A percentile compares a stretch with the other conserved stretches of the same genome.
These are phyloP conservation scores for Entrophospora sp. DNA, from an alignment of 192 early-diverging fungal genomes.

Conservation along the genomic window DNA sequence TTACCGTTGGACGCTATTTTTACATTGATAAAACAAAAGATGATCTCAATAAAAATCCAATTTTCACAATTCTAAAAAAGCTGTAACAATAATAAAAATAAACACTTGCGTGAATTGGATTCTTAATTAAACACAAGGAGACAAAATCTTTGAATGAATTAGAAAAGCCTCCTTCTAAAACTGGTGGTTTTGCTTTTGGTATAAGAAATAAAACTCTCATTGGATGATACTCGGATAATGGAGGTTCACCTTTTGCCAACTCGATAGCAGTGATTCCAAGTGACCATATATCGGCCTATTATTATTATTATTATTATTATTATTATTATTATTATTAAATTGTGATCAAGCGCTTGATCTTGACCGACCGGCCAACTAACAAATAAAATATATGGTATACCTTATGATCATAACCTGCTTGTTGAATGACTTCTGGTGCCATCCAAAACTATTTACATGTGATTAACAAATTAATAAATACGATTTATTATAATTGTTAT, in stretches of 20 bases:
- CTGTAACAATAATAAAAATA: neutral
- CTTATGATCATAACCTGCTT: conserved; percentile 37
- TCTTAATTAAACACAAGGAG: conserved; percentile 76
- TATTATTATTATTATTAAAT: no score
- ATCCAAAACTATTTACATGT: conserved; percentile 57
- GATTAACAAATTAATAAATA: neutral
- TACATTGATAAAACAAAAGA: neutral
- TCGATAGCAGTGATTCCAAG: conserved; percentile 97
- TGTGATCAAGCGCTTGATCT: no score
- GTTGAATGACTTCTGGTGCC: conserved; percentile 91
- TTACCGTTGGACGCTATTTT: conserved; percentile 74
- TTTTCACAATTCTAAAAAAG: no score
- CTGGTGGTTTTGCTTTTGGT: conserved; percentile 84
- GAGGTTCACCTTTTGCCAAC: conserved; percentile 85
- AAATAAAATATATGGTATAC: no score
- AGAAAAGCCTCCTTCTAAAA: conserved; percentile 68
- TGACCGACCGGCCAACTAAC: no score
- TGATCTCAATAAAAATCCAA: neutral
- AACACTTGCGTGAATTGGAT: conserved; percentile 58
- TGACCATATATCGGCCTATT: conserved; percentile 93
- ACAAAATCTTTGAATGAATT: conserved; percentile 90
- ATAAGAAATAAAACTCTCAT: conserved; percentile 93
- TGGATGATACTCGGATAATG: conserved; percentile 90
- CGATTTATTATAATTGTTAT: neutral
- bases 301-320: no score